Percentiles rank a stretch among this genome's conserved stretches.
Evolutionary conservation across 2,329 filamentous ascomycete species (phyloP).

Genomic region (Fusarium pininemorale): DNA sequence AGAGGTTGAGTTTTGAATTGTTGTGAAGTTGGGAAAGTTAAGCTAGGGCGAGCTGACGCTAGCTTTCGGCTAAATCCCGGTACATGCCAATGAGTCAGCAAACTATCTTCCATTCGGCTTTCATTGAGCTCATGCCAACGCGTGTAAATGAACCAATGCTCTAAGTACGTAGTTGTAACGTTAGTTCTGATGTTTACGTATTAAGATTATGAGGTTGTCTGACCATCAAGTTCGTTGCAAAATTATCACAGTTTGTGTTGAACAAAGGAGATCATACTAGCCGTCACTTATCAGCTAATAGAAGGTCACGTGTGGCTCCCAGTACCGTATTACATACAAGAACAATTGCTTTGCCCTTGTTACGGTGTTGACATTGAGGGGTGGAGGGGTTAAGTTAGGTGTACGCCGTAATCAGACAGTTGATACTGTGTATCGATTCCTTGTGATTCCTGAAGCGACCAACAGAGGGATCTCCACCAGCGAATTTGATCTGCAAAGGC

Average conservation of each 20-base stretch:
- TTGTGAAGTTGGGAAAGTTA: conserved; percentile 21
- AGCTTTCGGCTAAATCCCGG: conserved; percentile 34
- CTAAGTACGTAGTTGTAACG: too few relatives aligned
- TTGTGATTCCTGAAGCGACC: conserved; percentile 9
- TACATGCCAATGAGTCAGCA: not conserved
- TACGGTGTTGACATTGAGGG: not conserved
- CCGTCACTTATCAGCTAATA: not conserved
- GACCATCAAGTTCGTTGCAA: not conserved
- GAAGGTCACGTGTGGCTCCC: not conserved
- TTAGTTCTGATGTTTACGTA: not conserved
- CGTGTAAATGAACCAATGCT: not conserved
- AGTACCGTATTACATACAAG: not conserved
- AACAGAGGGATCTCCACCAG: conserved; percentile 17
- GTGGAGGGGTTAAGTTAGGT: not conserved
- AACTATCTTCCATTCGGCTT: not conserved
- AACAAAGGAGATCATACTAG: not conserved
- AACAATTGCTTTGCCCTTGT: not conserved
- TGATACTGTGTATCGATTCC: not conserved
- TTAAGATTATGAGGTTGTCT: not conserved
- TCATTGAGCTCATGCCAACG: not conserved
- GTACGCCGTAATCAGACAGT: conserved; percentile 18
- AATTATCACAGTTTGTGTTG: not conserved
- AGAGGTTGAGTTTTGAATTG: conserved; percentile 16
- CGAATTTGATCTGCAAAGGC: not conserved
- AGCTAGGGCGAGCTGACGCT: conserved; percentile 18